Evolutionary conservation across 352 stramenopile genomes (phyloP).

Genomic region (Globisporangium ultimum): DNA sequence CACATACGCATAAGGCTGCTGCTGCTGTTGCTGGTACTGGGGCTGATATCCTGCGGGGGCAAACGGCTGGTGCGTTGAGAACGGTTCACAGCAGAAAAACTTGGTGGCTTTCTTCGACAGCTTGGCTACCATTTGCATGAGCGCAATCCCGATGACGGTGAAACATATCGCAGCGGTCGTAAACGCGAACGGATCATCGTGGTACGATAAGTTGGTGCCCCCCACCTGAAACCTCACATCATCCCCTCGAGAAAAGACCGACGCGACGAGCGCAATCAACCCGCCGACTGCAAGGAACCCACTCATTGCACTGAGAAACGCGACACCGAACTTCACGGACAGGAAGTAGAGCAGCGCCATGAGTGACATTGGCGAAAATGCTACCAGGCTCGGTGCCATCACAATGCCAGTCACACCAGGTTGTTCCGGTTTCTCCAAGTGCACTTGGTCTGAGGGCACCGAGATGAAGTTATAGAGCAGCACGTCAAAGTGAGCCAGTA

Average conservation of each 20-base stretch:
- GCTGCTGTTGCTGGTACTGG: constrained; percentile 7
- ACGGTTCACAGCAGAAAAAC: constrained; percentile 52
- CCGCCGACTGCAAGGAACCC: constrained; percentile 28
- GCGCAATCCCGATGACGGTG: constrained; percentile 41
- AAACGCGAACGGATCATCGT: constrained; percentile 19
- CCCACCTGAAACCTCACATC: constrained; percentile 22
- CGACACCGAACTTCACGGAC: constrained; percentile 51
- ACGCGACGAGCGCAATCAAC: constrained; percentile 21
- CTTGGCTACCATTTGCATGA: constrained; percentile 50
- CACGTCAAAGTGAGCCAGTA: constrained; percentile 52
- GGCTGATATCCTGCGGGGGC: no score
- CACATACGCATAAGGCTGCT: constrained; percentile 3
- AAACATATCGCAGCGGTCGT: constrained; percentile 24
- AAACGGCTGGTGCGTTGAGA: constrained; percentile 14
- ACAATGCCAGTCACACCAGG: not conserved
- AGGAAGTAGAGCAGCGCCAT: constrained; percentile 71
- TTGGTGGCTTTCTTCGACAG: constrained; percentile 31
- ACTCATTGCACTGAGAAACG: constrained; percentile 29
- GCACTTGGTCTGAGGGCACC: constrained; percentile 3
- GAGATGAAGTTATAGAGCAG: constrained; percentile 64
- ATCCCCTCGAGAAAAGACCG: constrained; percentile 8
- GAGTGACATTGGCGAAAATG: constrained; percentile 61
- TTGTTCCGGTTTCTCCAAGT: constrained; percentile 5
- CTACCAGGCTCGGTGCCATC: constrained; percentile 39
- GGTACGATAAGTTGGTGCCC: constrained; percentile 14